Percentiles rank a stretch among this genome's conserved stretches.
Evolutionary conservation across 1,284 basidiomycete genomes (phyloP).

Genomic region (Puccinia polysora): DNA sequence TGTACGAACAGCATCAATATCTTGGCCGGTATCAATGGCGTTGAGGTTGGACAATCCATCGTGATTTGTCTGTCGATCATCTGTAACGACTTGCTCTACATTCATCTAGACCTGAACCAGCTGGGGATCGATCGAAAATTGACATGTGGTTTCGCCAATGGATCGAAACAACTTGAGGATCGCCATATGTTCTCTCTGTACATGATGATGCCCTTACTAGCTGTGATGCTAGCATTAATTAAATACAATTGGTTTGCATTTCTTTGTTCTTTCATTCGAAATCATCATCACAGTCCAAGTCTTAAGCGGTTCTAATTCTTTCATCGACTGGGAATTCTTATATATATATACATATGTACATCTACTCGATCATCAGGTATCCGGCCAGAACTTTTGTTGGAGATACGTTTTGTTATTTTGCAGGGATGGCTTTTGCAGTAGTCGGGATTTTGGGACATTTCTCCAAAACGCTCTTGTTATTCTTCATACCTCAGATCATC

Average conservation of each 20-base stretch:
- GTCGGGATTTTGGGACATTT: constrained; percentile 96
- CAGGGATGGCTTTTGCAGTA: constrained; percentile 94
- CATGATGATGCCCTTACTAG: constrained; percentile 90
- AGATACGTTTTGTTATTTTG: constrained; percentile 95
- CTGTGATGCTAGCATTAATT: constrained; percentile 79
- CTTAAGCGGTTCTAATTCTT: background rate
- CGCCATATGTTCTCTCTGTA: constrained; percentile 91
- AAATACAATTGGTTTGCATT: constrained; percentile 83
- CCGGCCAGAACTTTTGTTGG: constrained; percentile 91
- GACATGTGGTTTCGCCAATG: constrained; percentile 56
- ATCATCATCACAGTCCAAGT: too few relatives aligned
- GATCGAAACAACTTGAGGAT: constrained; percentile 79
- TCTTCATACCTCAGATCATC: constrained; percentile 97
- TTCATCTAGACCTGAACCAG: constrained; percentile 58
- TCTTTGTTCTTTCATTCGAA: background rate
- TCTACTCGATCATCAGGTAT: constrained; percentile 65
- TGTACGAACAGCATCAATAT: constrained; percentile 99
- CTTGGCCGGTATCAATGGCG: constrained; percentile 93
- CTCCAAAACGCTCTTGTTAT: constrained; percentile 89
- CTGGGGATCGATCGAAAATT: constrained; percentile 21
- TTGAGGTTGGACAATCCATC: constrained; percentile 87
- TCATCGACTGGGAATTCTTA: too few relatives aligned
- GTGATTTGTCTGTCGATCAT: constrained; percentile 86
- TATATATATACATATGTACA: background rate
- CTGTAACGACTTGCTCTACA: constrained; percentile 84